These are phyloP conservation scores for Ophiostoma piceae DNA, from an alignment of 2,329 filamentous ascomycete species.

Conservation along the genomic window DNA sequence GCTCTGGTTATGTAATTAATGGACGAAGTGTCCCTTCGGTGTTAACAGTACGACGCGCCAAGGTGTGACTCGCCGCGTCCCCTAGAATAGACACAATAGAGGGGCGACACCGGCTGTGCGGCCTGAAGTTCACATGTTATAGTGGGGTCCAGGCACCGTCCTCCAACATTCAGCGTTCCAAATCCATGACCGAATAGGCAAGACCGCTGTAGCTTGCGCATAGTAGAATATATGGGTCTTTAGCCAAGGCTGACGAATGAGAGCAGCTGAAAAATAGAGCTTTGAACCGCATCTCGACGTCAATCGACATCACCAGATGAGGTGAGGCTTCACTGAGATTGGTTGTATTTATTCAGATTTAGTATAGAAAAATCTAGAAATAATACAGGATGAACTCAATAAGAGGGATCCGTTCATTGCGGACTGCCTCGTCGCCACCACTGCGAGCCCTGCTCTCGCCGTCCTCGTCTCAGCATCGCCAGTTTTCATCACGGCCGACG, in stretches of 20 bases:
- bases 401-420: neutral
- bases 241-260: neutral
- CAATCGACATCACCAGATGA: neutral
- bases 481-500: neutral
- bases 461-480: slow-evolving; percentile 7
- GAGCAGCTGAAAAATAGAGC: neutral
- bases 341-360: neutral
- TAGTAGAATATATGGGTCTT: neutral
- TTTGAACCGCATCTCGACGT: neutral
- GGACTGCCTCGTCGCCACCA: neutral
- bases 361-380: neutral
- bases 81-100: neutral
- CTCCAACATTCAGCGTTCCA: neutral
- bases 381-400: neutral
- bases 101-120: neutral
- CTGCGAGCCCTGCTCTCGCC: neutral
- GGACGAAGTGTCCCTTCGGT: slow-evolving; percentile 5
- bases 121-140: neutral
- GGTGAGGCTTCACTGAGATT: neutral
- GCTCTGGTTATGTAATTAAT: slow-evolving; percentile 1
- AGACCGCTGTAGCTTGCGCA: neutral
- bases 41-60: slow-evolving; percentile 4
- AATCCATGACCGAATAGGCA: neutral
- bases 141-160: slow-evolving; percentile 2
- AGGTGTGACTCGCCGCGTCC: neutral